Percentiles rank a stretch among this genome's conserved stretches.
These are phyloP conservation scores for Pythium plurisporium DNA, from an alignment of 352 stramenopile genomes.

Conservation along the genomic window DNA sequence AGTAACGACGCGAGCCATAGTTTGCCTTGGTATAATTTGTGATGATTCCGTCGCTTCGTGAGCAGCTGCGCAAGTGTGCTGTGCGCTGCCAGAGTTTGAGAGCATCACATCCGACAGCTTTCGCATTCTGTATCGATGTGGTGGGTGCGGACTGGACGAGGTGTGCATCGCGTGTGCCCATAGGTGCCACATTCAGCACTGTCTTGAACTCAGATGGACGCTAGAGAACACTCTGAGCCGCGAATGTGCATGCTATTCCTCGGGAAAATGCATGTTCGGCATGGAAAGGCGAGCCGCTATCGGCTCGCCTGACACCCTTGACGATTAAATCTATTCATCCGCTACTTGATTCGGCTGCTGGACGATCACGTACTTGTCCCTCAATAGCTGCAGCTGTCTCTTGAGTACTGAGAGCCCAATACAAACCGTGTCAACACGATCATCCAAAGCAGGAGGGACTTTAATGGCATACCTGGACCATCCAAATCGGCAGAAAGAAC, in stretches of 20 bases:
- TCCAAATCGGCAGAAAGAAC: constrained; percentile 60
- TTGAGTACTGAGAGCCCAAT: constrained; percentile 38
- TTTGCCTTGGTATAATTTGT: too few species aligned
- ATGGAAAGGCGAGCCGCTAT: constrained; percentile 9
- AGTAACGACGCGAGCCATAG: too few species aligned
- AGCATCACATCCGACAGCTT: constrained; percentile 71
- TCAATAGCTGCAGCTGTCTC: constrained; percentile 63
- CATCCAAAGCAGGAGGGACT: too few species aligned
- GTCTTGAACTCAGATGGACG: constrained; percentile 51
- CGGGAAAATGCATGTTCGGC: constrained; percentile 32
- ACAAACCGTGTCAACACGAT: background rate
- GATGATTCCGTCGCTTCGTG: background rate
- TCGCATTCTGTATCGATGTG: constrained; percentile 60
- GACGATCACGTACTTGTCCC: constrained; percentile 40
- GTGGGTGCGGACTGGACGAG: constrained; percentile 39
- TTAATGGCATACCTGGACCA: constrained; percentile 33
- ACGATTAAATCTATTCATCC: constrained; percentile 1
- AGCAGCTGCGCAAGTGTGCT: constrained; percentile 45
- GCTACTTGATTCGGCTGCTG: background rate
- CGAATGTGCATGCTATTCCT: constrained; percentile 45
- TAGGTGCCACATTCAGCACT: constrained; percentile 58
- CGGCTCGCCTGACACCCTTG: background rate
- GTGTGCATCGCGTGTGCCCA: constrained; percentile 71
- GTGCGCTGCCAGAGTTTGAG: constrained; percentile 43
- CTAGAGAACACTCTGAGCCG: constrained; percentile 49